Evolutionary conservation across 352 stramenopile genomes (phyloP), one percentile per base, ranked within the genome.

Genomic region (Hyphochytrium catenoides): DNA sequence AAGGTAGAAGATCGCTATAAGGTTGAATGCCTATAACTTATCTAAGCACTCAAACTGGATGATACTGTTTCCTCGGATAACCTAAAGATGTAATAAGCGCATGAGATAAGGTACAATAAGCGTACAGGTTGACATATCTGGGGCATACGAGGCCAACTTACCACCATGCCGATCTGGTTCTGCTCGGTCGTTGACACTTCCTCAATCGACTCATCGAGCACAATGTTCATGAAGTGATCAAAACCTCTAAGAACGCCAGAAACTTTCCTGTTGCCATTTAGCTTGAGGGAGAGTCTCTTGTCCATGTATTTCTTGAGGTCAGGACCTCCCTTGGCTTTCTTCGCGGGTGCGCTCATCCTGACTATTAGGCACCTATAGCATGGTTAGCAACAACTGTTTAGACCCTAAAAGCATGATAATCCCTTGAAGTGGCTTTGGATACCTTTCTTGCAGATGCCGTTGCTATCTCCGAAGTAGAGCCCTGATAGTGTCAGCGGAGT

Each of bases 171-270:
- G 34, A 94, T 83, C 33, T 64, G 65, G 50, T 79, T 78, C 39
- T 60, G 63, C 40, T 82, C 71, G 7, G 61, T 83, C 40, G 62
- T 57, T 20, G 68, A 78, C 16, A 78, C 67, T 51, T 91, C 77
- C 43, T 88, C 72, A 18, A 85, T 56, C 7, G 77, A 78, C 41
- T 94, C 74, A 39, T 96, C 83, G 30, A 96, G 50, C 25, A 91
- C 91, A 19, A 96, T 67, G 64, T 96, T 95, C 54, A 96, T 82
- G 56, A 94, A 96, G 51, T 90, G 78, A 57, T 96, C 86, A 50
- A 93, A 96, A 32, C 86, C 86, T 14, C 81, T 68, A 34, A 96
- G 53, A 30, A 83, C 71, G 20, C 86, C 86, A 25, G 74, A 69
- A 12, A 95, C 63, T 51, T 89, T 90, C 43, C 83, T 66, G 55